Evolutionary conservation across 139 green algal genomes (phyloP).

Genomic region (Pedinophyceae sp.): DNA sequence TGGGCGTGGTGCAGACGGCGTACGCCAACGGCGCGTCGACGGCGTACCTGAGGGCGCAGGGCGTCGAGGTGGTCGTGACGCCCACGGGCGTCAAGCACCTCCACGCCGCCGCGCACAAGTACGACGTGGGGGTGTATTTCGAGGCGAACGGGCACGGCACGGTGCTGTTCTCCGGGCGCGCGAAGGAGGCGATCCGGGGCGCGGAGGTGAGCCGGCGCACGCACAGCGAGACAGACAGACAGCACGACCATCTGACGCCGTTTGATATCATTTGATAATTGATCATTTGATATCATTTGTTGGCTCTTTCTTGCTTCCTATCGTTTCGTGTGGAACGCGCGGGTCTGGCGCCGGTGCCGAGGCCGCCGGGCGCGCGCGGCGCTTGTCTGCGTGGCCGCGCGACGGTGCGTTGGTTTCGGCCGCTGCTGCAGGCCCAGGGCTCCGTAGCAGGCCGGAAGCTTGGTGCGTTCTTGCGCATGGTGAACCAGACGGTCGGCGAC

Average conservation of each 20-base stretch:
- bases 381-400: no score
- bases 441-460: conserved; percentile 19
- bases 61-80: conserved; percentile 14
- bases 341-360: neutral
- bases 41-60: conserved; percentile 35
- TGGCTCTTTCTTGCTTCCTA: no score
- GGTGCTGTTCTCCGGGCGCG: conserved; percentile 77
- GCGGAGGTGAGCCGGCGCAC: neutral
- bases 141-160: conserved; percentile 97
- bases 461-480: conserved; percentile 39
- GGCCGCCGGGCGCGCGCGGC: no score
- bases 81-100: conserved; percentile 90
- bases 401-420: neutral
- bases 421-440: neutral
- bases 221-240: neutral
- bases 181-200: no score
- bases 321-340: no score
- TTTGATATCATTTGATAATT: neutral
- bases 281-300: no score
- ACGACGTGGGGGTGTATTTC: conserved; percentile 94
- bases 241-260: neutral
- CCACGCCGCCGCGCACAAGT: conserved; percentile 54
- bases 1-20: conserved; percentile 93
- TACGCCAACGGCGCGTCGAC: conserved; percentile 91
- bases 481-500: conserved; percentile 90